A percentile compares a stretch with the other conserved stretches of the same genome.
These are phyloP conservation scores for Diaporthe sp. DNA, from an alignment of 2,329 filamentous ascomycete genomes.

Conservation along the genomic window DNA sequence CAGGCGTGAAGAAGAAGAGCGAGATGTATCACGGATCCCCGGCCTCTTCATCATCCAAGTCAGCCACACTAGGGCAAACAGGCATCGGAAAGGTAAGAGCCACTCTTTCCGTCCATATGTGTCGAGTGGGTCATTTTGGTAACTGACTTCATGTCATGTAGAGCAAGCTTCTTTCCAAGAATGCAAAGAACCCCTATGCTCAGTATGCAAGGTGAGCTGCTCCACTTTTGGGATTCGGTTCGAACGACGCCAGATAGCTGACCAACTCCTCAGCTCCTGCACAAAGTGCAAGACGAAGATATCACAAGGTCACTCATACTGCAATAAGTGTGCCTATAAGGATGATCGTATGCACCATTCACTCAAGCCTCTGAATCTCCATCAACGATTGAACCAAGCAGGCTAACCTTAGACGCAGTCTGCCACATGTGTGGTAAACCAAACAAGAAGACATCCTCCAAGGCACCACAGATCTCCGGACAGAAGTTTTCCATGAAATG, in stretches of 20 bases:
- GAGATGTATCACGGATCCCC: conserved; percentile 77
- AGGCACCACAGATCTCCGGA: conserved; percentile 68
- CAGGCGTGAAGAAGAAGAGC: conserved; percentile 75
- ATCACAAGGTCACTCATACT: conserved; percentile 72
- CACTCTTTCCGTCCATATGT: not conserved
- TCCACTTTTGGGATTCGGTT: too few relatives aligned
- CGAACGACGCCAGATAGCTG: not conserved
- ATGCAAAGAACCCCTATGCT: conserved; percentile 76
- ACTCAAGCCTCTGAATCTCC: conserved; percentile 35
- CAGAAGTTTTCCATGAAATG: conserved; percentile 76
- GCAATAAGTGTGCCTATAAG: conserved; percentile 74
- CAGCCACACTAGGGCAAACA: conserved; percentile 69
- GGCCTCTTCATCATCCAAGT: conserved; percentile 60
- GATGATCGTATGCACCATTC: conserved; percentile 64
- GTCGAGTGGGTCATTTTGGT: not conserved
- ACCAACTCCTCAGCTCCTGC: conserved; percentile 59
- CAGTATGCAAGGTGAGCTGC: conserved; percentile 65
- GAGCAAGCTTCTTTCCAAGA: conserved; percentile 76
- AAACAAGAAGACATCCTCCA: conserved; percentile 63
- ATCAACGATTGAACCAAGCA: not conserved
- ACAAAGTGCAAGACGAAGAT: conserved; percentile 74
- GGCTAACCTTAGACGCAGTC: conserved; percentile 53
- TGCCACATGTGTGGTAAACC: conserved; percentile 76
- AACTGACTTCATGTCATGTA: conserved; percentile 45
- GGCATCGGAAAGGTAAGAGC: conserved; percentile 70